Evolutionary conservation across 192 early-diverging fungal genomes (phyloP).

Genomic region (Backusella circina): DNA sequence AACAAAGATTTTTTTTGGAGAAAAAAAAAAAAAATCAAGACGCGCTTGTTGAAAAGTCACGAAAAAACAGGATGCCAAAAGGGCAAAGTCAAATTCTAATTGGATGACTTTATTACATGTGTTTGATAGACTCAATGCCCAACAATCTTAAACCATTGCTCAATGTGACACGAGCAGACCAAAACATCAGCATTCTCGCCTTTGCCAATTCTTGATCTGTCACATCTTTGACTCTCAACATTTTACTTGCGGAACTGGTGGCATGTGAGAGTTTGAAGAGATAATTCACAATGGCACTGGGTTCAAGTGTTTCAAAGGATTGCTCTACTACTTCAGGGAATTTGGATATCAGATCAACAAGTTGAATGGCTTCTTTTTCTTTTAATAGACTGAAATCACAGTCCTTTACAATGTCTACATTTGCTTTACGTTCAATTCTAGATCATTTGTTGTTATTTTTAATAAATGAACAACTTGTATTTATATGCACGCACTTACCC

Average conservation of each 20-base stretch:
- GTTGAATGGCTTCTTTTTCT: conserved; percentile 63
- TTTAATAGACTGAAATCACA: conserved; percentile 59
- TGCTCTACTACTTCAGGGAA: conserved; percentile 77
- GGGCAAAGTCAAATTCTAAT: not conserved
- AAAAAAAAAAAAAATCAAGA: not conserved
- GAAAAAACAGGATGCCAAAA: not conserved
- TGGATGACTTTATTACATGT: conserved; percentile 66
- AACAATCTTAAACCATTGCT: conserved; percentile 76
- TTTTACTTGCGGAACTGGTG: conserved; percentile 64
- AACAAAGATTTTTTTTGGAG: no score
- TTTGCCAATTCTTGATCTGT: conserved; percentile 63
- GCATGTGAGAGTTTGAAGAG: conserved; percentile 70
- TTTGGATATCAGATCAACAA: conserved; percentile 68
- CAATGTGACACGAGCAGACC: conserved; percentile 70
- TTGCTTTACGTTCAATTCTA: conserved; percentile 68
- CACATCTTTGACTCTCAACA: conserved; percentile 60
- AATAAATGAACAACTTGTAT: not conserved
- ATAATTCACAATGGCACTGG: conserved; percentile 75
- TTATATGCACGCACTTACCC: conserved; percentile 42
- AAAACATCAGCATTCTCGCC: conserved; percentile 74
- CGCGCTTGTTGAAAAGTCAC: not conserved
- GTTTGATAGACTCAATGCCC: conserved; percentile 73
- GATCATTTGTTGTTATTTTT: not conserved
- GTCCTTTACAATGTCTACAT: conserved; percentile 44
- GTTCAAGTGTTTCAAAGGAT: conserved; percentile 65